Conservation (phyloP, 805 yeast genomes). For the Candida quercuum region DNA sequence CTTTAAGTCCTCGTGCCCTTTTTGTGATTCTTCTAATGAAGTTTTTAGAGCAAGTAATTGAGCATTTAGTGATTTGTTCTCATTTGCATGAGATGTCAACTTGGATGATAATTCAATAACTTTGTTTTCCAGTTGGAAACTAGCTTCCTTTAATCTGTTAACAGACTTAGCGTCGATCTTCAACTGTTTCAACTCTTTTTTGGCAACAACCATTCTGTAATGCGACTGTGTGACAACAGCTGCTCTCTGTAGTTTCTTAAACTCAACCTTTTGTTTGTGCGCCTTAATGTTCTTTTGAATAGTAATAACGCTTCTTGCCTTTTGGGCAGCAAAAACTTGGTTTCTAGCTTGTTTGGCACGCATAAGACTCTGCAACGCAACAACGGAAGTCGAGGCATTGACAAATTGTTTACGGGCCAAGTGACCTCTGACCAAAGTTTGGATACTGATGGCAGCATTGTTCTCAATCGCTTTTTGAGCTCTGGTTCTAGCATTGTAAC, state of each 20-base stretch:
- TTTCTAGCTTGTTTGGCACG: conserved; percentile 51
- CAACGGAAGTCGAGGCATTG: conserved; percentile 26
- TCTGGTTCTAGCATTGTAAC: conserved; percentile 50
- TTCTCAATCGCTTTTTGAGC: conserved; percentile 50
- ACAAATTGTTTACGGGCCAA: conserved; percentile 36
- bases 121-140: conserved; percentile 91
- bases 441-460: conserved; percentile 65
- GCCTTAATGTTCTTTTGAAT: conserved; percentile 79
- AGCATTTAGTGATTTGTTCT: conserved; percentile 64
- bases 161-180: conserved; percentile 91
- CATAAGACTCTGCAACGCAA: conserved; percentile 43
- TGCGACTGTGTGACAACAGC: conserved; percentile 72
- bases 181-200: conserved; percentile 52
- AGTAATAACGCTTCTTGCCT: conserved; percentile 56
- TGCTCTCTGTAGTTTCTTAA: conserved; percentile 41
- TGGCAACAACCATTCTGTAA: conserved; percentile 73
- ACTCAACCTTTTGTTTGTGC: conserved; percentile 50
- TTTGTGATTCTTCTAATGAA: conserved; percentile 48
- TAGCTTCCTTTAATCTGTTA: conserved; percentile 83
- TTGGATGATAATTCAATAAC: conserved; percentile 93
- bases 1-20: conserved; percentile 48
- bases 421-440: conserved; percentile 57
- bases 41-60: conserved; percentile 50
- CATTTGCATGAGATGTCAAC: conserved; percentile 72
- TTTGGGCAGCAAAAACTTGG: conserved; percentile 42